Conservation (phyloP, 257 asterid species). For the Przewalskia tangutica region DNA sequence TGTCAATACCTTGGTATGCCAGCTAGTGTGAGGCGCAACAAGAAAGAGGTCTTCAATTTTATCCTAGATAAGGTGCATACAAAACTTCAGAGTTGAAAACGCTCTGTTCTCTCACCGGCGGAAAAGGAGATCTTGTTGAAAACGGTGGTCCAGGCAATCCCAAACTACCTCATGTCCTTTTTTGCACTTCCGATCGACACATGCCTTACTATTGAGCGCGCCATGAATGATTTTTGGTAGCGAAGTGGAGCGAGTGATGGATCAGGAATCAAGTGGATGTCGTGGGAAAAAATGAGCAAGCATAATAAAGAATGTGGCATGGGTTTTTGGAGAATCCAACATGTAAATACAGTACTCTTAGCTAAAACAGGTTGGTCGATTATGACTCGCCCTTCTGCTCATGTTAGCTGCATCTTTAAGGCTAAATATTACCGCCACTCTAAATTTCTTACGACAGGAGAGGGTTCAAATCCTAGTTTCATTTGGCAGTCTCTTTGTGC, state of each 20-base stretch:
- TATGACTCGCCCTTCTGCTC: not conserved
- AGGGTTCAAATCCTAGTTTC: not conserved
- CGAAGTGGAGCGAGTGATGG: not conserved
- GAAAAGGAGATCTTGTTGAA: not conserved
- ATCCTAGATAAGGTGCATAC: too few species aligned
- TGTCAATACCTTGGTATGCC: too few species aligned
- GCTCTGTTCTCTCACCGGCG: not conserved
- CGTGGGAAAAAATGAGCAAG: not conserved
- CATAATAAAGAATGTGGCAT: not conserved
- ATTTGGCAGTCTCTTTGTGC: not conserved
- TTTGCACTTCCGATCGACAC: not conserved
- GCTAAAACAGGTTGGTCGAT: not conserved
- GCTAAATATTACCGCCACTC: not conserved
- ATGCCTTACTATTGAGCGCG: not conserved
- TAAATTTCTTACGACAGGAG: too few species aligned
- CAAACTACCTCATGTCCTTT: not conserved
- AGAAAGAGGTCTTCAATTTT: too few species aligned
- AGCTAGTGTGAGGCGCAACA: too few species aligned
- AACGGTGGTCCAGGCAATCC: not conserved
- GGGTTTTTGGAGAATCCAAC: not conserved
- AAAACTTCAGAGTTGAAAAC: too few species aligned
- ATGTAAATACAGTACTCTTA: not conserved
- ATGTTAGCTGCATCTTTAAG: not conserved
- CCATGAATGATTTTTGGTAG: not conserved
- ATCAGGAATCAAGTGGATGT: not conserved